Evolutionary conservation across 1,284 basidiomycete species (phyloP).

Genomic region (Rhizoctonia solani): DNA sequence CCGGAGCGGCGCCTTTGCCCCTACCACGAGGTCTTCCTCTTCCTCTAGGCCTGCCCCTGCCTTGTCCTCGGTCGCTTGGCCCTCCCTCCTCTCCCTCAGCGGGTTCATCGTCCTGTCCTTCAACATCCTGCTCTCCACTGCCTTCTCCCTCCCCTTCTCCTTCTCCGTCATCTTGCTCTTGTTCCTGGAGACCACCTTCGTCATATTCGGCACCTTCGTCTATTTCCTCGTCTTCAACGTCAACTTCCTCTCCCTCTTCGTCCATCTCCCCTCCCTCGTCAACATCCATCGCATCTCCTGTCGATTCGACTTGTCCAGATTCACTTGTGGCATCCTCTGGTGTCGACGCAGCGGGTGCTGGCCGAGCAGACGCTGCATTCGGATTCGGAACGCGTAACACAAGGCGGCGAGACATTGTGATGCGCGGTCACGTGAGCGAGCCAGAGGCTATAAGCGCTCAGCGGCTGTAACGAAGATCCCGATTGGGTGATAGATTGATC

Average conservation of each 20-base stretch:
- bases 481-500: neutral
- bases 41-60: constrained; percentile 43
- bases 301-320: neutral
- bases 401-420: constrained; percentile 19
- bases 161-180: constrained; percentile 43
- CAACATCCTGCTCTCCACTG: no score
- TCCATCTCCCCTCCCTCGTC: constrained; percentile 3
- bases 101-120: no score
- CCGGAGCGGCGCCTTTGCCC: constrained; percentile 39
- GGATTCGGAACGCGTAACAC: constrained; percentile 21
- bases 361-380: neutral
- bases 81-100: constrained; percentile 21
- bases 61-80: constrained; percentile 33
- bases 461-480: no score
- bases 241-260: constrained; percentile 35
- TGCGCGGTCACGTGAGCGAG: neutral
- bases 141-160: constrained; percentile 41
- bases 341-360: neutral
- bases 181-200: constrained; percentile 44
- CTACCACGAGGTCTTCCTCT: constrained; percentile 46
- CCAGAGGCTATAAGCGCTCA: neutral
- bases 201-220: constrained; percentile 3
- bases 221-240: constrained; percentile 42
- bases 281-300: constrained; percentile 13
- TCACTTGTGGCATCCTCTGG: constrained; percentile 1